Evolutionary conservation across 202 grass and related monocot genomes (phyloP), one percentile per base, ranked within the genome.

Genomic region (Elaeis oleifera): DNA sequence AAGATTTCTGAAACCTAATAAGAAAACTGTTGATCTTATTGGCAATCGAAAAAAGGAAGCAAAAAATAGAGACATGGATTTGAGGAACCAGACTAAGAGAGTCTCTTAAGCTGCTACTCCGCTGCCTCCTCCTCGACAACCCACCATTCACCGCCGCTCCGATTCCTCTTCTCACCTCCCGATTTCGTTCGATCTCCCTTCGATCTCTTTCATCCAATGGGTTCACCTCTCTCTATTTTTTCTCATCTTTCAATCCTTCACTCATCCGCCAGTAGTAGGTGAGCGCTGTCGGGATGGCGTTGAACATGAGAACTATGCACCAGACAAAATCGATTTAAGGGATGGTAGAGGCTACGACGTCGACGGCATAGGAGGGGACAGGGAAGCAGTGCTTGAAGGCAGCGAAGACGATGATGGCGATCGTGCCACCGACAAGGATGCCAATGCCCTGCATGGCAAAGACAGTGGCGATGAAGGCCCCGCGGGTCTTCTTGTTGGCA

Each of bases 401-500:
- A 9, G 84, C 0, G 6, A 84, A 90, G 39, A 91, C 53, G 51
- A 91, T 50, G 64, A 96, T 58, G 3, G 84, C 77, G 22, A 96
- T 67, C 6, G 90, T 85, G 27, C 84, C 87, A 4, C 81, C 91
- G 31, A 79, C 59, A 20, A 96, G 76, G 76, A 88, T 96, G 48
- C 87, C 87, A 53, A 96, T 90, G 3, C 91, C 87, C 62, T 96
- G 84, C 91, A 96, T 96, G 64, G 87, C 87, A 63, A 96, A 96
- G 0, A 96, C 87, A 8, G 87, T 81, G 1, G 91, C 84, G 56
- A 96, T 90, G 84, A 96, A 96, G 2, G 84, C 84, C 6, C 91
- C 87, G 13, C 84, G 84, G 18, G 78, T 96, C 76, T 74, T 83
- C 79, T 96, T 96, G 81, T 88, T 96, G 62, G 91, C 83, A 68